A percentile compares a stretch with the other conserved stretches of the same genome.
phyloP scores from a whole-genome alignment of 202 grass and related monocot species.

The Panicum virgatum region DNA sequence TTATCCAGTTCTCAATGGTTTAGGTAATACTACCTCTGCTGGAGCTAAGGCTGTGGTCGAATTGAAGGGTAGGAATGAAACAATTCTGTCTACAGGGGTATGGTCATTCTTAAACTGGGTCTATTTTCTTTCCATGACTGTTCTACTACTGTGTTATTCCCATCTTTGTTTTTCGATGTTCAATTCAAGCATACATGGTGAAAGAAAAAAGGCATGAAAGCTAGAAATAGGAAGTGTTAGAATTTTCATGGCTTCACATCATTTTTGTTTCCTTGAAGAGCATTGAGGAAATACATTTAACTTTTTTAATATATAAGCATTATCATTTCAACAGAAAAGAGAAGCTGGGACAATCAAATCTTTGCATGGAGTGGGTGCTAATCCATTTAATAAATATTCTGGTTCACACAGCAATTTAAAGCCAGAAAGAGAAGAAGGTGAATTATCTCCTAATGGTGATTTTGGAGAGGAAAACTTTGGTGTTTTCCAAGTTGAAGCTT shows the following conservation, averaged over 20 bases:
- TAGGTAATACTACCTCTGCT: slow-evolving; percentile 29
- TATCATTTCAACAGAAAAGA: slow-evolving; percentile 34
- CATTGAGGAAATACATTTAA: background rate
- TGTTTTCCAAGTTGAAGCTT: slow-evolving; percentile 53
- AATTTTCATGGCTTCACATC: background rate
- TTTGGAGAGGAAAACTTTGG: slow-evolving; percentile 88
- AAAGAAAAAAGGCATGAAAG: slow-evolving; percentile 1
- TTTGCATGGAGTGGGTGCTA: slow-evolving; percentile 23
- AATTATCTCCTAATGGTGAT: slow-evolving; percentile 94
- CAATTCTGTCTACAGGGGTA: slow-evolving; percentile 47
- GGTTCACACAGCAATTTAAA: slow-evolving; percentile 40
- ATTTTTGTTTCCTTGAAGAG: slow-evolving; percentile 13
- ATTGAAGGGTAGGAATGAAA: slow-evolving; percentile 31
- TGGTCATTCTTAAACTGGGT: slow-evolving; percentile 25
- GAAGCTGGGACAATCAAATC: slow-evolving; percentile 7
- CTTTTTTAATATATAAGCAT: slow-evolving; percentile 25
- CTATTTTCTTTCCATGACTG: background rate
- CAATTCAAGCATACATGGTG: background rate
- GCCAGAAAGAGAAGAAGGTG: slow-evolving; percentile 91
- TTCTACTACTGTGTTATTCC: background rate
- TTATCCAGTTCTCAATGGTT: slow-evolving; percentile 38
- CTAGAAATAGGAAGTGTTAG: background rate
- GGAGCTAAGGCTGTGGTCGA: slow-evolving; percentile 37
- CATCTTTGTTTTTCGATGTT: slow-evolving; percentile 3
- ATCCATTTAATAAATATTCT: slow-evolving; percentile 22